Conservation (phyloP, 2,329 filamentous ascomycete genomes). For the Trichophyton verrucosum region DNA sequence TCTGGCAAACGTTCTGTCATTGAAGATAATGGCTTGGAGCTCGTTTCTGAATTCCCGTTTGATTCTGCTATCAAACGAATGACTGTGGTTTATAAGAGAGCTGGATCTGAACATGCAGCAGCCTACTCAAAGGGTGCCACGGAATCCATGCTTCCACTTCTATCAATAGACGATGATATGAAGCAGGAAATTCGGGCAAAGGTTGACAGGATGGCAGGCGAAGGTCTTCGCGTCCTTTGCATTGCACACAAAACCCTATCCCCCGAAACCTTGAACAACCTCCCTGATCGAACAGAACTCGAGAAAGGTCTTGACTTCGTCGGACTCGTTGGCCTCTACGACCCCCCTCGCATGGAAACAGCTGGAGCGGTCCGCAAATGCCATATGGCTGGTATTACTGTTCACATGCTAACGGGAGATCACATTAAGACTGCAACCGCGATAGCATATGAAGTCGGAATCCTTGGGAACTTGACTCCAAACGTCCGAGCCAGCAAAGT, state of each 20-base stretch:
- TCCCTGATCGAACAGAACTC: slow-evolving; percentile 44
- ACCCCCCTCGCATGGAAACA: slow-evolving; percentile 66
- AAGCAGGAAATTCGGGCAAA: slow-evolving; percentile 45
- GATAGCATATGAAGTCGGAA: slow-evolving; percentile 66
- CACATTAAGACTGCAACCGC: slow-evolving; percentile 61
- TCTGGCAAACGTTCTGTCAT: slow-evolving; percentile 37
- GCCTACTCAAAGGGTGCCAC: slow-evolving; percentile 42
- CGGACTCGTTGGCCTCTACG: slow-evolving; percentile 68
- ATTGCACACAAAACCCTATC: slow-evolving; percentile 21
- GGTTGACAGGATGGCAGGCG: slow-evolving; percentile 49
- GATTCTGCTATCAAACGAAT: slow-evolving; percentile 58
- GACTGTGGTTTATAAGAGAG: slow-evolving; percentile 46
- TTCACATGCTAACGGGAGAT: slow-evolving; percentile 69
- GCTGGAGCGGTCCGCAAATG: slow-evolving; percentile 55
- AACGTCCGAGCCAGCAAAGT: slow-evolving; percentile 47
- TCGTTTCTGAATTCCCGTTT: slow-evolving; percentile 53
- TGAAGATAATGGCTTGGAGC: slow-evolving; percentile 35
- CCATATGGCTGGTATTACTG: slow-evolving; percentile 56
- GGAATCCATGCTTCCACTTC: slow-evolving; percentile 49
- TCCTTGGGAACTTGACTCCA: slow-evolving; percentile 40
- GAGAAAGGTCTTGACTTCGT: slow-evolving; percentile 56
- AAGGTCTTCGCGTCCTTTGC: slow-evolving; percentile 49
- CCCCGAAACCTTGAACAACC: slow-evolving; percentile 31
- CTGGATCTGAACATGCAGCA: slow-evolving; percentile 8
- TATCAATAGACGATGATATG: slow-evolving; percentile 41